Conservation (phyloP, 345 rosid species). For the Moringa oleifera region DNA sequence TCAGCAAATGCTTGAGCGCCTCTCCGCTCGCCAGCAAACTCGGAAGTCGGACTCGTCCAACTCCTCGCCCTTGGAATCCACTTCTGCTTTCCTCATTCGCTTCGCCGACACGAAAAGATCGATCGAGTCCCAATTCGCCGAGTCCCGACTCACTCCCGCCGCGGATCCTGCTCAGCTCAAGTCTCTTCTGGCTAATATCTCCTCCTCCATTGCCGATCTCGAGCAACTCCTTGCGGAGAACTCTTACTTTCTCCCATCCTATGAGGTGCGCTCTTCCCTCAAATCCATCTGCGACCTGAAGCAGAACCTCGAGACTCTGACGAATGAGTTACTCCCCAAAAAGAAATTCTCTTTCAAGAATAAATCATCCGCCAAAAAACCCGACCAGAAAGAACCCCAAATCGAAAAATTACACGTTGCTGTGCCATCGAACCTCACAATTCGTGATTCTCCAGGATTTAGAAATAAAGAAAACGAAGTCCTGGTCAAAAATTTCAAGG, state of each 20-base stretch:
- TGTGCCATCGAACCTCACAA: constrained; percentile 11
- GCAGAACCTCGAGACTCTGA: constrained; percentile 48
- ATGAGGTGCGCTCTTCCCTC: constrained; percentile 74
- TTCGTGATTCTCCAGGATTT: constrained; percentile 65
- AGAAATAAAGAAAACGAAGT: constrained; percentile 41
- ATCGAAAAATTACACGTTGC: constrained; percentile 12
- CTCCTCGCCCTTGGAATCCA: constrained; percentile 35
- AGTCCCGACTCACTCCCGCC: constrained; percentile 22
- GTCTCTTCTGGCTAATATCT: constrained; percentile 45
- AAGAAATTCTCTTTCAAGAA: constrained; percentile 71
- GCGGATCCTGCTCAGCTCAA: constrained; percentile 36
- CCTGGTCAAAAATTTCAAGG: constrained; percentile 41
- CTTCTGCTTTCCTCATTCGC: constrained; percentile 53
- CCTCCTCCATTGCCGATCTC: constrained; percentile 54
- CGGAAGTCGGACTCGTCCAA: constrained; percentile 38
- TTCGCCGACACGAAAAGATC: constrained; percentile 51
- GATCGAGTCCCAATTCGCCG: constrained; percentile 46
- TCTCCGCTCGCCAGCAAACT: constrained; percentile 67
- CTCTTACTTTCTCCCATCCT: constrained; percentile 69
- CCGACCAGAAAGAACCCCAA: constrained; percentile 23
- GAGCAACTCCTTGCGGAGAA: constrained; percentile 72
- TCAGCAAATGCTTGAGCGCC: constrained; percentile 71
- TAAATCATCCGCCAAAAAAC: constrained; percentile 36
- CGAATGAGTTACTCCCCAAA: constrained; percentile 46
- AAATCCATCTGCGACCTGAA: constrained; percentile 59